Base-by-base conservation (phyloP, 768 basidiomycete genomes). In the Suillus hirtellus region DNA sequence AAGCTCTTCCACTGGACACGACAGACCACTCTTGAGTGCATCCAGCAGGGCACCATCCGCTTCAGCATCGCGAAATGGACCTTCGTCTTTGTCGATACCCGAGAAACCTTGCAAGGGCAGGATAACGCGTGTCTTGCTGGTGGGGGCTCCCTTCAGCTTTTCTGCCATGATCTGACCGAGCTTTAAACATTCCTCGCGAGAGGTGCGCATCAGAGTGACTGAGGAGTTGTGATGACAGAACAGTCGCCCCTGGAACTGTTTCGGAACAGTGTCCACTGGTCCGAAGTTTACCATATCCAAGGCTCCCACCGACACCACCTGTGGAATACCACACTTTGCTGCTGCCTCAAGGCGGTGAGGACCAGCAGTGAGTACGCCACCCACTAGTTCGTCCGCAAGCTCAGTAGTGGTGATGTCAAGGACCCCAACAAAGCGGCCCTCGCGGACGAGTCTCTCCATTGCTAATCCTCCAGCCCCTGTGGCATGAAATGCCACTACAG, bases 281-380 rank as follows among this genome's bases (percentile, higher is more conserved):
- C 71, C 76, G 65, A 77, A 76, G 56, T 77, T 77, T 46, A 75
- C 75, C 67, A 77, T 66, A 59, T 75, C 76, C 14, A 76, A 64
- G 10, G 74, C 76, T 6, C 75, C 74, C 4, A 75, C 58, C 0
- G 73, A 77, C 35, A 74, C 67, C 3, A 76, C 73, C 44, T 73
- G 72, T 7, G 75, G 72, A 11, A 73, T 62, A 55, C 47, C 46
- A 47, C 19, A 63, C 42, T 59, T 61, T 21, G 61, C 61, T 14
- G 71, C 71, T 11, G 74, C 72, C 49, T 70, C 67, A 38, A 75
- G 75, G 52, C 70, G 70, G 24, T 63, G 37, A 7, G 75, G 63
- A 6, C 72, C 74, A 2, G 74, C 73, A 19, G 60, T 64, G 14
- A 76, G 67, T 0, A 72, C 68, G 19, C 70, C 74, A 4, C 75